These are phyloP conservation scores for Suillus bovinus DNA, from an alignment of 768 basidiomycete species.

Conservation along the genomic window DNA sequence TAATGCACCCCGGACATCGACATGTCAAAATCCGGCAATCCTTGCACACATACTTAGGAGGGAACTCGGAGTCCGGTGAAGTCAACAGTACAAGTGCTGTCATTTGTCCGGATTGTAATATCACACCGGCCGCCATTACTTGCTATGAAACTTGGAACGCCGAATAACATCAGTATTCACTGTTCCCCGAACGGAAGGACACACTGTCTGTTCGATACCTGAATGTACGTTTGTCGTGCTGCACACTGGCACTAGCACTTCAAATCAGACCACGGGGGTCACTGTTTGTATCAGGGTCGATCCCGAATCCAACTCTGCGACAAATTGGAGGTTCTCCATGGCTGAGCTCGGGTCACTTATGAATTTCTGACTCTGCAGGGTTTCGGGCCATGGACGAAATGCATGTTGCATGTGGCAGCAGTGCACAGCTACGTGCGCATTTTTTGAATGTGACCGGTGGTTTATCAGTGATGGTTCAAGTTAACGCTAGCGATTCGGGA, in stretches of 20 bases:
- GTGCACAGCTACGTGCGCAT: neutral
- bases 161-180: neutral
- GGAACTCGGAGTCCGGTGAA: neutral
- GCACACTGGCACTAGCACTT: neutral
- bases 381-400: neutral
- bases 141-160: neutral
- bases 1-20: neutral
- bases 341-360: neutral
- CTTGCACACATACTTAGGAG: neutral
- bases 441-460: neutral
- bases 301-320: neutral
- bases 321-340: neutral
- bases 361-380: neutral
- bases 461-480: neutral
- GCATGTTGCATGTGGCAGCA: conserved; percentile 4
- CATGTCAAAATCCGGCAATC: neutral
- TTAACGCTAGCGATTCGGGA: neutral
- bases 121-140: neutral
- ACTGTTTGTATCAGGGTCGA: neutral
- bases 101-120: neutral
- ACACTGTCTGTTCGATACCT: neutral
- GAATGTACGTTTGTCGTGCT: neutral
- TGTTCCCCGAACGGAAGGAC: neutral
- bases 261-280: neutral
- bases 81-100: neutral